A percentile compares a stretch with the other conserved stretches of the same genome.
Evolutionary conservation across 768 basidiomycete species (phyloP).

Genomic region (Leccinum longicurvipes): DNA sequence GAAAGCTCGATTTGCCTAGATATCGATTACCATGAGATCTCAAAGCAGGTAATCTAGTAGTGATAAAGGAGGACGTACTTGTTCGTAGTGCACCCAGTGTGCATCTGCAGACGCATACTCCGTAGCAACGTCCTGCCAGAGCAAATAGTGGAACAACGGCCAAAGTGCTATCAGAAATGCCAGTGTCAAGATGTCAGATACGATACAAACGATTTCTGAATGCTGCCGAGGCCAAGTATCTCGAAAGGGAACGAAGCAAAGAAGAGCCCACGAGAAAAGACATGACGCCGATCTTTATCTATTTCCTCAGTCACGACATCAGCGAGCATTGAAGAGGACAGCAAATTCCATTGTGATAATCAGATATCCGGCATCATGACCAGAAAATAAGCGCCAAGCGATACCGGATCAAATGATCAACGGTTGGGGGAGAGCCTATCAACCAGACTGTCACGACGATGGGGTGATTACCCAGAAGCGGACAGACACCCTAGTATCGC

Average conservation of each 20-base stretch:
- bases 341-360: background rate
- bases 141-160: constrained; percentile 97
- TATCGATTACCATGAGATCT: constrained; percentile 18
- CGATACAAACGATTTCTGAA: background rate
- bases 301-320: background rate
- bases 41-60: background rate
- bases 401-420: constrained; percentile 9
- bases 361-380: background rate
- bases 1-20: constrained; percentile 81
- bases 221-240: background rate
- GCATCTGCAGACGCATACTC: constrained; percentile 84
- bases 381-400: background rate
- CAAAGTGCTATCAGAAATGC: constrained; percentile 66
- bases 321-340: background rate
- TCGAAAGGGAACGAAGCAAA: background rate
- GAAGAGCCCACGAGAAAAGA: background rate
- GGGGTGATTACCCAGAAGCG: constrained; percentile 3
- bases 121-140: constrained; percentile 94
- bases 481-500: background rate
- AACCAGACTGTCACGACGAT: background rate
- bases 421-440: background rate
- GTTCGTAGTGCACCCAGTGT: constrained; percentile 51
- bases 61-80: constrained; percentile 10
- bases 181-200: constrained; percentile 8
- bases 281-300: constrained; percentile 1